These are phyloP conservation scores for Murraya paniculata DNA, from an alignment of 345 rosid species.

Conservation along the genomic window DNA sequence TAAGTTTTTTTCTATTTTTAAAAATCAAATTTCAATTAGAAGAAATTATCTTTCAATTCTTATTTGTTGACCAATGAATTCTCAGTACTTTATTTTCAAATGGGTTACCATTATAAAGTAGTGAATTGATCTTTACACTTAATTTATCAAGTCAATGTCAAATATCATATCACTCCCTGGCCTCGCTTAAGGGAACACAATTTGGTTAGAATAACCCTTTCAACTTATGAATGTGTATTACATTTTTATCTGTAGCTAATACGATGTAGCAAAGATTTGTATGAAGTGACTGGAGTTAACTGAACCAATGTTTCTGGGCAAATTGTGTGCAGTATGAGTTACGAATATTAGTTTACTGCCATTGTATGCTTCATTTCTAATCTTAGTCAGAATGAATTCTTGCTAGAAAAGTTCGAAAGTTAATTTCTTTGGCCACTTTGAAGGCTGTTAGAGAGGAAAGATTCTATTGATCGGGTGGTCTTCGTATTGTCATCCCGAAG, in stretches of 20 bases:
- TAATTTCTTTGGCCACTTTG: background rate
- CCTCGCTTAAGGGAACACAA: background rate
- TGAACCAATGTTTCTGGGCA: background rate
- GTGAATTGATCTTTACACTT: background rate
- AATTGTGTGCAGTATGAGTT: background rate
- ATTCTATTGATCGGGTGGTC: background rate
- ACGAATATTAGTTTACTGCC: background rate
- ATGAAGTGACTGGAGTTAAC: background rate
- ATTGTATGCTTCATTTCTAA: background rate
- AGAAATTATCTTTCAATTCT: background rate
- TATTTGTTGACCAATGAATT: background rate
- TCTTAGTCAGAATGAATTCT: background rate
- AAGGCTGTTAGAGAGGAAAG: background rate
- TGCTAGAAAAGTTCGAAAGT: background rate
- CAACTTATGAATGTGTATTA: background rate
- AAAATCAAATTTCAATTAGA: no score
- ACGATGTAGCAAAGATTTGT: background rate
- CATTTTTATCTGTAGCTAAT: no score
- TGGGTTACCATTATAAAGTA: background rate
- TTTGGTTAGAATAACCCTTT: background rate
- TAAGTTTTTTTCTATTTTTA: slow-evolving; percentile 37
- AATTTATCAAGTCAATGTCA: background rate
- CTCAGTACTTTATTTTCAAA: background rate
- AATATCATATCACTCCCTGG: background rate
- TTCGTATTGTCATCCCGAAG: background rate